phyloP scores from a whole-genome alignment of 805 yeast species.

The Metschnikowia baotianmanensis region DNA sequence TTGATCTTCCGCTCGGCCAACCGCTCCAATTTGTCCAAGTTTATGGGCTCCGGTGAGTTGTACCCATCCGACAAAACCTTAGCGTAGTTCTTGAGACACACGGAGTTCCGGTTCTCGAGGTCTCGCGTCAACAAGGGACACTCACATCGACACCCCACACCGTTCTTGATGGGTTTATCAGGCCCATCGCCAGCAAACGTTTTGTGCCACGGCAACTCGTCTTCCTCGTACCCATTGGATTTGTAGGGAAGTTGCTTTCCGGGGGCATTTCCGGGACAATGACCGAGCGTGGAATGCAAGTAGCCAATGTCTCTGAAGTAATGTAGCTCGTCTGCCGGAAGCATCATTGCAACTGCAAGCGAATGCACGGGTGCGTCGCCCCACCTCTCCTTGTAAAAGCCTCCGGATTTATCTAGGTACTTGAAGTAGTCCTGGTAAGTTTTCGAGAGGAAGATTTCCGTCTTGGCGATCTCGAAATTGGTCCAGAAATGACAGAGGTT shows the following conservation, averaged over 20 bases:
- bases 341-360: constrained; percentile 74
- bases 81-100: constrained; percentile 55
- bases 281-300: constrained; percentile 73
- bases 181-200: constrained; percentile 17
- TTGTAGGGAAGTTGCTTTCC: constrained; percentile 18
- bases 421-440: constrained; percentile 67
- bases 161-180: constrained; percentile 33
- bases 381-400: constrained; percentile 92
- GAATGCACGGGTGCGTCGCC: constrained; percentile 97
- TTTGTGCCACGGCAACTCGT: constrained; percentile 30
- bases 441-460: constrained; percentile 67
- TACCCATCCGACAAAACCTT: constrained; percentile 34
- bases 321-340: constrained; percentile 70
- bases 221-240: constrained; percentile 26
- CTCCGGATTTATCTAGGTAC: constrained; percentile 67
- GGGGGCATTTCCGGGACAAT: constrained; percentile 70
- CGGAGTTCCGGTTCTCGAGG: constrained; percentile 50
- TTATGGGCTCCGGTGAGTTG: constrained; percentile 18
- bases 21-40: constrained; percentile 26
- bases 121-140: constrained; percentile 59
- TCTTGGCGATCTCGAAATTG: constrained; percentile 86
- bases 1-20: constrained; percentile 23
- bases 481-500: constrained; percentile 90
- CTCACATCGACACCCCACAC: constrained; percentile 84
- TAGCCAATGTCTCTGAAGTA: constrained; percentile 94